Evolutionary conservation across 495 filamentous ascomycete genomes (phyloP), one percentile per base, ranked within the genome.

Genomic region (Talaromyces liani): DNA sequence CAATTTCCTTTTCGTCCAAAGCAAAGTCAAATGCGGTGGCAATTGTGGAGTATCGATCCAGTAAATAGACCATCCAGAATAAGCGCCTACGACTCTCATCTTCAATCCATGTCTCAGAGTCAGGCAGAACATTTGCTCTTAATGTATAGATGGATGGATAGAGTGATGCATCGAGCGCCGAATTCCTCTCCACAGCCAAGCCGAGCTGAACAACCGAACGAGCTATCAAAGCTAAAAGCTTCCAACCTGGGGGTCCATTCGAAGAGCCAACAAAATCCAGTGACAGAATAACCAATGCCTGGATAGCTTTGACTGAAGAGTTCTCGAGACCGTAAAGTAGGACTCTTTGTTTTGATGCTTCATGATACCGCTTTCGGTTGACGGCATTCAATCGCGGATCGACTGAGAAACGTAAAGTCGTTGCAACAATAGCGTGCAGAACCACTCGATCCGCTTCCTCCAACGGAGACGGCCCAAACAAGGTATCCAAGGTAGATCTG

Each of bases 21-120:
- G 89, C 90, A 72, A 96, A 93, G 70, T 96, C 91, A 66, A 96
- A 94, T 3, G 91, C 90, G 0, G 92, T 96, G 0, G 91, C 87
- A 54, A 95, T 84, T 1, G 91, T 95, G 1, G 92, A 91, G 67
- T 94, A 95, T 47, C 92, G 82, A 73, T 96, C 92, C 36, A 96
- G 80, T 29, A 95, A 71, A 68, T 94, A 96, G 29, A 95, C 87
- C 89, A 92, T 93, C 92, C 92, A 96, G 77, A 96, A 95, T 1
- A 96, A 76, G 6, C 92, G 80, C 47, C 92, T 80, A 47, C 91
- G 79, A 54, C 90, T 87, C 69, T 96, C 92, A 58, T 96, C 91
- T 71, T 96, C 92, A 63, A 93, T 88, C 77, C 90, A 96, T 54
- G 91, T 89, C 39, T 87, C 87, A 0, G 91, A 80, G 54, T 94